phyloP scores from a whole-genome alignment of 2,329 filamentous ascomycete species.

The Pseudonectria foliicola region DNA sequence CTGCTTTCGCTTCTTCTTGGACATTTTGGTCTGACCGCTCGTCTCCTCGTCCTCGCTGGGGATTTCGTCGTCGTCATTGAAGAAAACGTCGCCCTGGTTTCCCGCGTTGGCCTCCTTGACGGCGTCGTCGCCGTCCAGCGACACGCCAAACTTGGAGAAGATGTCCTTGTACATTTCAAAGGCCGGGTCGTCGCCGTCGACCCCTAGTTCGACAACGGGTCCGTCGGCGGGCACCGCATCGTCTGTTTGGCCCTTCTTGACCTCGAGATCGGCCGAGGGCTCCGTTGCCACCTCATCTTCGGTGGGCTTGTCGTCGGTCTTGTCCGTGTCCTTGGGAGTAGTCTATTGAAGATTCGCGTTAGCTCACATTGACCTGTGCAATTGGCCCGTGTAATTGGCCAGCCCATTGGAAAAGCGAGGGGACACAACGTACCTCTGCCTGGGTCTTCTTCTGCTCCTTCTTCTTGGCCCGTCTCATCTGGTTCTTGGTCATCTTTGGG shows the following conservation, averaged over 20 bases:
- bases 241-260: constrained; percentile 31
- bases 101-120: constrained; percentile 58
- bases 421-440: constrained; percentile 38
- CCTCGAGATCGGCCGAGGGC: constrained; percentile 31
- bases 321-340: constrained; percentile 10
- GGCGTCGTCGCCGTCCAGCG: constrained; percentile 54
- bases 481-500: constrained; percentile 84
- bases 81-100: constrained; percentile 81
- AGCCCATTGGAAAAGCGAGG: no score
- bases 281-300: constrained; percentile 28
- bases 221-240: constrained; percentile 37
- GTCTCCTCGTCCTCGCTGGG: constrained; percentile 75
- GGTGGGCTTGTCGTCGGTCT: constrained; percentile 15
- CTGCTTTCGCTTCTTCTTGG: constrained; percentile 91
- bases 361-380: no score
- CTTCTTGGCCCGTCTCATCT: constrained; percentile 86
- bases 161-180: constrained; percentile 80
- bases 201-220: constrained; percentile 52
- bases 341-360: no score
- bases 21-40: constrained; percentile 60
- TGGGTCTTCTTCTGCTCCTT: constrained; percentile 76
- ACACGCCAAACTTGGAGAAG: constrained; percentile 69
- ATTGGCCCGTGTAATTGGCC: no score
- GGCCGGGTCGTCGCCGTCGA: constrained; percentile 60
- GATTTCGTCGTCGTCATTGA: constrained; percentile 77